A percentile compares a stretch with the other conserved stretches of the same genome.
Evolutionary conservation across 2,329 filamentous ascomycete genomes (phyloP).

Genomic region (Lecanicillium sp.): DNA sequence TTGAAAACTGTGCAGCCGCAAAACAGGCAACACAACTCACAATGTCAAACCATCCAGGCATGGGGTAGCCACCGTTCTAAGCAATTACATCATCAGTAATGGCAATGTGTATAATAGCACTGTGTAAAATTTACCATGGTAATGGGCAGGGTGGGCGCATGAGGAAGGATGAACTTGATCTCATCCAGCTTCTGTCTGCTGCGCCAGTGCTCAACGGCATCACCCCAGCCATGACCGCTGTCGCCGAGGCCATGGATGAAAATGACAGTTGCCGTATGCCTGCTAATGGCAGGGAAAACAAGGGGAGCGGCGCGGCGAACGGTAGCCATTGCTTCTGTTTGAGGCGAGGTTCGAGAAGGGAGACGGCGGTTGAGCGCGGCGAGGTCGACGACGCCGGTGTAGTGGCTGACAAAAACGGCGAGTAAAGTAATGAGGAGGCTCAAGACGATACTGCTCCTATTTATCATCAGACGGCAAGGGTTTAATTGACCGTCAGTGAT

Average conservation of each 20-base stretch:
- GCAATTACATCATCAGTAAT: not conserved
- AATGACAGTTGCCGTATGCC: conserved; percentile 91
- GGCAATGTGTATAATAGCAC: not conserved
- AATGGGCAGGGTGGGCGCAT: conserved; percentile 80
- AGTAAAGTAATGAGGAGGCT: too few species aligned
- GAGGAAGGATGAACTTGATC: conserved; percentile 89
- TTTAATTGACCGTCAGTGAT: too few species aligned
- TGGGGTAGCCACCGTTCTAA: conserved; percentile 66
- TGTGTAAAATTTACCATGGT: conserved; percentile 37
- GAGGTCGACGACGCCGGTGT: too few species aligned
- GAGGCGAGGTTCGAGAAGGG: not conserved
- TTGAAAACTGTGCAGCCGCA: too few species aligned
- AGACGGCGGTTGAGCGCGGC: too few species aligned
- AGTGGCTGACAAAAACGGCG: too few species aligned
- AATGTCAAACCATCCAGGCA: conserved; percentile 88
- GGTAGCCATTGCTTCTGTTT: conserved; percentile 14
- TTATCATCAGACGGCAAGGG: too few species aligned
- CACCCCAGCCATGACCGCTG: conserved; percentile 69
- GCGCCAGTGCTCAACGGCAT: conserved; percentile 81
- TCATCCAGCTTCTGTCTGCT: conserved; percentile 73
- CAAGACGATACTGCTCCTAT: too few species aligned
- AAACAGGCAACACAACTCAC: conserved; percentile 30
- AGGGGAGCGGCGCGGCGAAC: conserved; percentile 41
- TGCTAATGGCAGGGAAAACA: conserved; percentile 69
- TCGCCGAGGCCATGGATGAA: conserved; percentile 91